phyloP scores from a whole-genome alignment of 2,329 filamentous ascomycete genomes.

The Monosporascus sp. region DNA sequence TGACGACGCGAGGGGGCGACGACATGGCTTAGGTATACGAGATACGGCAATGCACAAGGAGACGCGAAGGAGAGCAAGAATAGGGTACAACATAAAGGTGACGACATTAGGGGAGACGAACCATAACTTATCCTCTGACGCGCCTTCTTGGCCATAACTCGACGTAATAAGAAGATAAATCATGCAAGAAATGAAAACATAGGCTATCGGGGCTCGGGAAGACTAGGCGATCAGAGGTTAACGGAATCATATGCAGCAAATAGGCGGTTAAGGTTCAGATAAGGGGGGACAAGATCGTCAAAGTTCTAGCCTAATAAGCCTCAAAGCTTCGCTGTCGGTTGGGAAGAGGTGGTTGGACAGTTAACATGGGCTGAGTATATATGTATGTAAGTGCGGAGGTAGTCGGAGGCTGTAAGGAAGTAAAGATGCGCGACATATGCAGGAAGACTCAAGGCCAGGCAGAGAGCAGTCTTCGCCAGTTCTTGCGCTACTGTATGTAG shows the following conservation, averaged over 20 bases:
- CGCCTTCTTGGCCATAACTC: conserved; percentile 56
- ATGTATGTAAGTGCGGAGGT: too few relatives aligned
- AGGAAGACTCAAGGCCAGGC: too few relatives aligned
- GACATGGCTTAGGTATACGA: too few relatives aligned
- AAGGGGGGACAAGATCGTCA: not conserved
- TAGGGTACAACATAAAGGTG: conserved; percentile 3
- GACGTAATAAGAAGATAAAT: conserved; percentile 8
- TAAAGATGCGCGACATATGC: not conserved
- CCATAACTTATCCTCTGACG: conserved; percentile 64
- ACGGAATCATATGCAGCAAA: not conserved
- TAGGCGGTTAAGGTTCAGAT: not conserved
- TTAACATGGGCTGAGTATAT: not conserved
- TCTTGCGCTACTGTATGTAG: too few relatives aligned
- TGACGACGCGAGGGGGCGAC: too few relatives aligned
- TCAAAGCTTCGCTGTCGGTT: not conserved
- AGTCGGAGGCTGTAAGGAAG: too few relatives aligned
- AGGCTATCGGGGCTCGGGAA: not conserved
- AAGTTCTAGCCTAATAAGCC: not conserved
- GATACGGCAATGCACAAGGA: conserved; percentile 5
- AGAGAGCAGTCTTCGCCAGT: too few relatives aligned
- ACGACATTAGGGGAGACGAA: conserved; percentile 29
- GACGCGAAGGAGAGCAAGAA: conserved; percentile 10
- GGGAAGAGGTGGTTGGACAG: not conserved
- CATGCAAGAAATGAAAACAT: conserved; percentile 7
- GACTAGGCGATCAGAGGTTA: not conserved